Percentiles rank a stretch among this genome's conserved stretches.
Evolutionary conservation across 225 moss, liverwort and hornwort genomes (phyloP).

Genomic region (Marchantia polymorpha): DNA sequence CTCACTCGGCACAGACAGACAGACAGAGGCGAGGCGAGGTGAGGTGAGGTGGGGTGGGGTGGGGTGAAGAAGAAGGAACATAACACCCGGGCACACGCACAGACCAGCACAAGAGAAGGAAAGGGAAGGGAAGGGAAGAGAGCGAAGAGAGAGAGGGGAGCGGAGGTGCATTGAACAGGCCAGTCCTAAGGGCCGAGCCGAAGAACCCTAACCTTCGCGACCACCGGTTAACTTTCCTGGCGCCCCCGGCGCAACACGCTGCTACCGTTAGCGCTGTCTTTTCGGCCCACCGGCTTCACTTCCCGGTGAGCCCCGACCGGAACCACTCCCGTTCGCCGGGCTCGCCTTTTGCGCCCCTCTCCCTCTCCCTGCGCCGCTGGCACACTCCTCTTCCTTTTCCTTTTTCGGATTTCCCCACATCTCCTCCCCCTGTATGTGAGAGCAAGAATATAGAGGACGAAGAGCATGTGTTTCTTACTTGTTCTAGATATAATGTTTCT

Average conservation of each 20-base stretch:
- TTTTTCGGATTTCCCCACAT: too few relatives aligned
- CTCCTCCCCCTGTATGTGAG: too few relatives aligned
- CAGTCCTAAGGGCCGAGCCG: not conserved
- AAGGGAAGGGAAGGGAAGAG: not conserved
- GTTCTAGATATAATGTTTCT: too few relatives aligned
- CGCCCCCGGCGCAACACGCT: not conserved
- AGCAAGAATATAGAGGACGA: too few relatives aligned
- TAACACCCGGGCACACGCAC: not conserved
- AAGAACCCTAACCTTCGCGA: slow-evolving; percentile 16
- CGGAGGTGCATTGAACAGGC: not conserved
- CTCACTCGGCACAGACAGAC: too few relatives aligned
- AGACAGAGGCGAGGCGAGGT: too few relatives aligned
- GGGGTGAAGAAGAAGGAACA: not conserved
- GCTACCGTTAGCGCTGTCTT: not conserved
- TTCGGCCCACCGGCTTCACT: not conserved
- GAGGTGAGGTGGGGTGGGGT: not conserved
- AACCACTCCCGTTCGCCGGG: too few relatives aligned
- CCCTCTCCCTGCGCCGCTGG: too few relatives aligned
- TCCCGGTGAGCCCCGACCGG: not conserved
- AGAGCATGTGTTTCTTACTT: too few relatives aligned
- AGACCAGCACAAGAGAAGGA: not conserved
- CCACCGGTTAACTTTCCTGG: not conserved
- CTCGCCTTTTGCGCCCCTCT: too few relatives aligned
- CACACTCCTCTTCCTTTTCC: too few relatives aligned
- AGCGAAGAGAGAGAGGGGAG: not conserved